Conservation (phyloP, 2,329 filamentous ascomycete genomes). For the Paraphoma chrysanthemicola region DNA sequence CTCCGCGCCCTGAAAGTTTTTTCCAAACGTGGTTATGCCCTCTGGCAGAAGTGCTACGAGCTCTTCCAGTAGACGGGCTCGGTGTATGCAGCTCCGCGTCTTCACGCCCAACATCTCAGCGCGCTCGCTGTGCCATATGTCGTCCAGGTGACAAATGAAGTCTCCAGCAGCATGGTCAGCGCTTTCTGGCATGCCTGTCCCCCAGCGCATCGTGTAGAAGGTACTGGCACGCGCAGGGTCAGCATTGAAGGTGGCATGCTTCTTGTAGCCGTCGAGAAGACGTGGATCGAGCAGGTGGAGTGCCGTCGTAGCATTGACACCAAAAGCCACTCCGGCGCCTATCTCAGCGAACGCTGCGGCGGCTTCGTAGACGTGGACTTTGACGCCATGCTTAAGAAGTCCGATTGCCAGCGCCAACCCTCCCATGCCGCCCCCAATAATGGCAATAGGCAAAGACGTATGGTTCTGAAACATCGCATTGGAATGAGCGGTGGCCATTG, state of each 20-base stretch:
- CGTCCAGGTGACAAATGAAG: slow-evolving; percentile 19
- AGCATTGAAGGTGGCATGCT: slow-evolving; percentile 32
- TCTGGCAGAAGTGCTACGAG: slow-evolving; percentile 26
- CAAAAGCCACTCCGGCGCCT: slow-evolving; percentile 39
- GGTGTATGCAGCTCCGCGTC: slow-evolving; percentile 29
- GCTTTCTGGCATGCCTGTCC: slow-evolving; percentile 17
- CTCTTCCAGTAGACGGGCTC: slow-evolving; percentile 31
- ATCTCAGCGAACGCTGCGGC: slow-evolving; percentile 31
- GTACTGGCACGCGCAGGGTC: slow-evolving; percentile 16
- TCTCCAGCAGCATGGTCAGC: slow-evolving; percentile 23
- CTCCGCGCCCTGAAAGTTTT: slow-evolving; percentile 22
- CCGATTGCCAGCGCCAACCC: slow-evolving; percentile 38
- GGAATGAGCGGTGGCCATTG: background rate
- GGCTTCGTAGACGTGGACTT: slow-evolving; percentile 36
- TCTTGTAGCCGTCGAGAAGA: slow-evolving; percentile 31
- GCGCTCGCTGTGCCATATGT: slow-evolving; percentile 10
- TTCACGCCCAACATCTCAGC: slow-evolving; percentile 11
- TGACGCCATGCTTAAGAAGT: slow-evolving; percentile 30
- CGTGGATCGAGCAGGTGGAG: slow-evolving; percentile 28
- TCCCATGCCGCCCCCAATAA: slow-evolving; percentile 38
- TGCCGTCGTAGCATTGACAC: slow-evolving; percentile 30
- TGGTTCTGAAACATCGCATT: background rate
- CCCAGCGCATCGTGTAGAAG: slow-evolving; percentile 24
- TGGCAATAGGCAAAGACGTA: slow-evolving; percentile 7
- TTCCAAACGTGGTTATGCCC: slow-evolving; percentile 24